Percentiles rank a stretch among this genome's conserved stretches.
phyloP scores from a whole-genome alignment of 129 eudicot species.

The Deinandra increscens region DNA sequence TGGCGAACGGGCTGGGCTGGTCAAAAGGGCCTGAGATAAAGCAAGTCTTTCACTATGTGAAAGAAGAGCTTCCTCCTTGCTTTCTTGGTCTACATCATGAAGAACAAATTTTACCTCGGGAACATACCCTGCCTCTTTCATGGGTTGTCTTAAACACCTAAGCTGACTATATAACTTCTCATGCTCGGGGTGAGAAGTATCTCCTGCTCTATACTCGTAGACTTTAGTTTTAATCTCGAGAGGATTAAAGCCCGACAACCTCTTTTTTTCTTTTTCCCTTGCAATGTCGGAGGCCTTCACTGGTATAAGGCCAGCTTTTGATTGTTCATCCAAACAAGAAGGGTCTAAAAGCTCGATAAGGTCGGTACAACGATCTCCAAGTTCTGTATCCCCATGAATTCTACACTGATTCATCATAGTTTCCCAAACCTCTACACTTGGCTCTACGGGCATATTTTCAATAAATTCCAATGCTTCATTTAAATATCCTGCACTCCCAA shows the following conservation, averaged over 20 bases:
- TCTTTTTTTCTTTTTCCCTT: conserved; percentile 15
- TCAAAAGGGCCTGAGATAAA: conserved; percentile 19
- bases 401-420: conserved; percentile 9
- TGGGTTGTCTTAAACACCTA: conserved; percentile 17
- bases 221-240: conserved; percentile 14
- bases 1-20: conserved; percentile 14
- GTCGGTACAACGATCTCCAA: conserved; percentile 16
- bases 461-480: conserved; percentile 7
- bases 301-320: conserved; percentile 12
- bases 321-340: conserved; percentile 10
- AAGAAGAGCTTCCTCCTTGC: conserved; percentile 17
- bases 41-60: conserved; percentile 21
- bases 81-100: conserved; percentile 17
- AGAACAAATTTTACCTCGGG: conserved; percentile 11
- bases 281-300: conserved; percentile 9
- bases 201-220: conserved; percentile 16
- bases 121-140: conserved; percentile 16
- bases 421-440: not conserved
- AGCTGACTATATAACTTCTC: conserved; percentile 17
- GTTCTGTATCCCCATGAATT: conserved; percentile 15
- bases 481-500: conserved; percentile 11
- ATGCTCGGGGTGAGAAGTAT: conserved; percentile 16
- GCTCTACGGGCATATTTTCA: conserved; percentile 11
- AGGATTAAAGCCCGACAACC: conserved; percentile 12
- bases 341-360: conserved; percentile 12